Evolutionary conservation across 305 asterid species (phyloP).

Genomic region (Fraxinus velutina): DNA sequence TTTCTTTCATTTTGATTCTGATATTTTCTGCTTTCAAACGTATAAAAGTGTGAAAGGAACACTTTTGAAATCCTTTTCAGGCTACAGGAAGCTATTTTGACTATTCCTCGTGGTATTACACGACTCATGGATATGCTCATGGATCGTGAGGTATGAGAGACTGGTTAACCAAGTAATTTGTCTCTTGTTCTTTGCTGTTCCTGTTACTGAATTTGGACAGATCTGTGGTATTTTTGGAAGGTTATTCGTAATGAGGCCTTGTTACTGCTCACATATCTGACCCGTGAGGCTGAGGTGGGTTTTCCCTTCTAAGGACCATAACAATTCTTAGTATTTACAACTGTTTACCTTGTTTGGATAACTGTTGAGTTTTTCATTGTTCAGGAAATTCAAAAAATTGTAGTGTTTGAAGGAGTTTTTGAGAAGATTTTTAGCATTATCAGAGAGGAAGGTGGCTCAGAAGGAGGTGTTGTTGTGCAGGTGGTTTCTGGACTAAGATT

Average conservation of each 20-base stretch:
- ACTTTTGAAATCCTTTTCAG: constrained; percentile 43
- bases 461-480: constrained; percentile 98
- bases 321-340: background rate
- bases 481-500: constrained; percentile 32
- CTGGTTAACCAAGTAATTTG: constrained; percentile 20
- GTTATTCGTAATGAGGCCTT: constrained; percentile 93
- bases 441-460: constrained; percentile 92
- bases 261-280: constrained; percentile 84
- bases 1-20: constrained; percentile 10
- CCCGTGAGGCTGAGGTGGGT: constrained; percentile 94
- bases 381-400: constrained; percentile 96
- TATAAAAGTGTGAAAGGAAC: background rate
- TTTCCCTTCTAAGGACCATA: constrained; percentile 16
- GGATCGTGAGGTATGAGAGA: constrained; percentile 87
- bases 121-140: constrained; percentile 97
- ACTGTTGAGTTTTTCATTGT: constrained; percentile 21
- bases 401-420: constrained; percentile 96
- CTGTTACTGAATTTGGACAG: background rate
- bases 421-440: constrained; percentile 95
- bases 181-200: constrained; percentile 11
- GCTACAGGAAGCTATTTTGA: constrained; percentile 94
- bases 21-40: constrained; percentile 4
- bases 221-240: constrained; percentile 33
- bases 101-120: constrained; percentile 84
- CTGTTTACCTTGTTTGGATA: background rate